Base-by-base conservation (phyloP, 768 basidiomycete genomes). In the Kwoniella bestiolae region DNA sequence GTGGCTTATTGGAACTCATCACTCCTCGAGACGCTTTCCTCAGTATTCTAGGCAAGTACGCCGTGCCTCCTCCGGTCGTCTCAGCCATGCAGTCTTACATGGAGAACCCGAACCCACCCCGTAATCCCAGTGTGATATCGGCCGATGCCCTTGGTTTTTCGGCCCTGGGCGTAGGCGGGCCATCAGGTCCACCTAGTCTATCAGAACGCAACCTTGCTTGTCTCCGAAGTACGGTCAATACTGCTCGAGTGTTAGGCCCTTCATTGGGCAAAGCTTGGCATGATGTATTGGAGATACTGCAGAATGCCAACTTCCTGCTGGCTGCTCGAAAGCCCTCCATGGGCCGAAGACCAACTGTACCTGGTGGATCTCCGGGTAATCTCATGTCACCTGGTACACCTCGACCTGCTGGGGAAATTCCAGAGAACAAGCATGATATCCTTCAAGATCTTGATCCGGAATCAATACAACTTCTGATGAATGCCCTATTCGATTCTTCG, bases 11-110 rank as follows among this genome's bases (percentile, higher is more conserved):
- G n/a, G 87, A 87, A 1, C 84, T 97, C 1, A 82, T 85, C 1
- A 97, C 93, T 0, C 93, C 94, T 0, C 86, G 95, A 21, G 94
- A 97, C 66, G 94, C 95, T 0, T 94, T 99, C 82, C 87, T 97
- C 76, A 90, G 87, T 23, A 89, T 87, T 52, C 85, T 99, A 16
- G 87, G 91, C n/a, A 93, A 94, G 77, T 89, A 91, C 64, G 90
- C 94, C 0, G 91, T 97, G n/a, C 95, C 95, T 0, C 86, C 91
- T 0, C 85, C 89, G 2, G 91, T 97, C 11, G 91, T 99, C 0
- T 90, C 91, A 1, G 89, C 89, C 70, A 80, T 96, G 62, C 91
- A 94, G 62, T 82, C 87, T 1, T 79, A 77, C 51, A 25, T 68
- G 28, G 80, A 81, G n/a, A 65, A 61, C n/a, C 73, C 76, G 1